These are phyloP conservation scores for Aureobasidium sp. DNA, from an alignment of 2,329 filamentous ascomycete genomes.

Conservation along the genomic window DNA sequence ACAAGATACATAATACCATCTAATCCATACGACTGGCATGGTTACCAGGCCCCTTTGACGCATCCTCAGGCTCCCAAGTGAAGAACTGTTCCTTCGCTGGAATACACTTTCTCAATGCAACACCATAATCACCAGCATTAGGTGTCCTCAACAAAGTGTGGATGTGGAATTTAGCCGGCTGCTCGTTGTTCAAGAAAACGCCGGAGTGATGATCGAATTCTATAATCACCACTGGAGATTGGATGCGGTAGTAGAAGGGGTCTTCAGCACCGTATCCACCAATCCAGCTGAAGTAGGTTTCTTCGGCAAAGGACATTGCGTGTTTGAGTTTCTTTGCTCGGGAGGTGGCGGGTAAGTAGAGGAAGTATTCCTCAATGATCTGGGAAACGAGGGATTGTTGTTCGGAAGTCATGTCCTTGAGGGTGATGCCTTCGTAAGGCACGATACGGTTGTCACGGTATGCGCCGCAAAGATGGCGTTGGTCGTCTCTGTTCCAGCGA, in stretches of 20 bases:
- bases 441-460: conserved; percentile 72
- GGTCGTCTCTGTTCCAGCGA: conserved; percentile 74
- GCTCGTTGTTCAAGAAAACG: conserved; percentile 65
- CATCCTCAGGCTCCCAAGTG: conserved; percentile 17
- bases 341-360: conserved; percentile 57
- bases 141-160: conserved; percentile 67
- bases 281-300: conserved; percentile 78
- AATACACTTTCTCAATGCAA: conserved; percentile 33
- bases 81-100: conserved; percentile 14
- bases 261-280: conserved; percentile 60
- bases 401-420: conserved; percentile 39
- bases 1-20: not conserved
- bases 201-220: conserved; percentile 78
- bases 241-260: conserved; percentile 70
- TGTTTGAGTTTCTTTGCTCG: conserved; percentile 49
- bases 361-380: conserved; percentile 58
- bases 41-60: conserved; percentile 4
- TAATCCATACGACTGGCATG: conserved; percentile 7
- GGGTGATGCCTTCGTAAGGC: conserved; percentile 59
- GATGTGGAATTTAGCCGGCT: conserved; percentile 72
- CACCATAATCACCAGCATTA: conserved; percentile 70
- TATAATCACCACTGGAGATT: conserved; percentile 65
- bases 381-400: conserved; percentile 49
- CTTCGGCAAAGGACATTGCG: conserved; percentile 50
- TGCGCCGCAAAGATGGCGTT: conserved; percentile 69